These are phyloP conservation scores for Emericellopsis atlantica DNA, from an alignment of 2,329 filamentous ascomycete species.

Conservation along the genomic window DNA sequence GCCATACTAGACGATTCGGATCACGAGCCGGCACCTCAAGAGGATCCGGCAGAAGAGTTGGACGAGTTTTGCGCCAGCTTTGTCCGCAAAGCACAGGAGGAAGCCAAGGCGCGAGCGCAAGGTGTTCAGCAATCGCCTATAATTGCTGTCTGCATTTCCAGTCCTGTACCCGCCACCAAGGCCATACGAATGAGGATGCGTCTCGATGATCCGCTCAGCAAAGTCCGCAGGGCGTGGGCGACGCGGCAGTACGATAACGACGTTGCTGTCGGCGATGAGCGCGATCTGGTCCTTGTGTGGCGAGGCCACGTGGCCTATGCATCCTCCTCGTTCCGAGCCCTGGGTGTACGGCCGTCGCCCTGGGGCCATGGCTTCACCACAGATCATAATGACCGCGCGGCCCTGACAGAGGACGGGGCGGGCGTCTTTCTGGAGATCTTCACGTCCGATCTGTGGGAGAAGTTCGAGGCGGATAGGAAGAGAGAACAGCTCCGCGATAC, in stretches of 20 bases:
- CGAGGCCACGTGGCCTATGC: slow-evolving; percentile 60
- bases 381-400: too few species aligned
- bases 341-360: slow-evolving; percentile 42
- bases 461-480: slow-evolving; percentile 32
- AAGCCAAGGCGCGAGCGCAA: background rate
- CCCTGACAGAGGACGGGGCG: too few species aligned
- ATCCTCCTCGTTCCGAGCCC: slow-evolving; percentile 56
- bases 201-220: background rate
- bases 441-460: slow-evolving; percentile 49
- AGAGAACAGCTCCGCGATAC: slow-evolving; percentile 20
- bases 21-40: background rate
- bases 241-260: background rate
- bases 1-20: slow-evolving; percentile 10
- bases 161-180: slow-evolving; percentile 32
- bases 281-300: slow-evolving; percentile 67
- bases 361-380: too few species aligned
- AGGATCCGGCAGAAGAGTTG: background rate
- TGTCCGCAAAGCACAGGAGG: slow-evolving; percentile 23
- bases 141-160: background rate
- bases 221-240: slow-evolving; percentile 11
- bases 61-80: slow-evolving; percentile 22
- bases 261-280: slow-evolving; percentile 26
- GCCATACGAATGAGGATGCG: background rate
- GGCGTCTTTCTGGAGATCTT: slow-evolving; percentile 50
- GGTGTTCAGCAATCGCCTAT: background rate